Evolutionary conservation across 2,329 filamentous ascomycete genomes (phyloP).

Genomic region (Fusarium domesticum): DNA sequence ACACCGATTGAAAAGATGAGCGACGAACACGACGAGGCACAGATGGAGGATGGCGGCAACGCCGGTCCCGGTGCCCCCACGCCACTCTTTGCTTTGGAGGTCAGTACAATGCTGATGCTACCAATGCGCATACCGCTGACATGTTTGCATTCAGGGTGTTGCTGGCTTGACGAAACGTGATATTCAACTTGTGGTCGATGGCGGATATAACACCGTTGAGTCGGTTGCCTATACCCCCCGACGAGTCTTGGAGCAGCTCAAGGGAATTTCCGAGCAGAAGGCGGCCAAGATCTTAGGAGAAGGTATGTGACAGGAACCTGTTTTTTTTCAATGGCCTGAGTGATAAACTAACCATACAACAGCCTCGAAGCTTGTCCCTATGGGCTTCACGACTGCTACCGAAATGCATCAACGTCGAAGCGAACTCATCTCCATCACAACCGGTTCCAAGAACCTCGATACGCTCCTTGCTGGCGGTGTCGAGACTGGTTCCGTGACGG

Average conservation of each 20-base stretch:
- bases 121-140: slow-evolving; percentile 11
- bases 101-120: slow-evolving; percentile 41
- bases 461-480: slow-evolving; percentile 91
- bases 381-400: slow-evolving; percentile 98
- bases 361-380: slow-evolving; percentile 95
- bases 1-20: slow-evolving; percentile 38
- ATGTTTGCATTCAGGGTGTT: slow-evolving; percentile 59
- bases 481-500: slow-evolving; percentile 96
- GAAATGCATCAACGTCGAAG: slow-evolving; percentile 98
- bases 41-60: slow-evolving; percentile 65
- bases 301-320: slow-evolving; percentile 50
- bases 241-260: slow-evolving; percentile 86
- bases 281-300: slow-evolving; percentile 87
- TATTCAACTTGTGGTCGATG: slow-evolving; percentile 88
- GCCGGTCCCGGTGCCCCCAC: slow-evolving; percentile 91
- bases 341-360: slow-evolving; percentile 9
- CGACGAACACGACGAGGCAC: slow-evolving; percentile 63
- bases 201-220: slow-evolving; percentile 93
- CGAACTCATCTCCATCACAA: slow-evolving; percentile 96
- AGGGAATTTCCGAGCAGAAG: slow-evolving; percentile 96
- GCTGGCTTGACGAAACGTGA: slow-evolving; percentile 90
- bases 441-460: slow-evolving; percentile 95
- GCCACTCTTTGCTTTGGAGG: slow-evolving; percentile 80
- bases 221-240: slow-evolving; percentile 88
- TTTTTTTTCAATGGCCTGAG: neutral